Percentiles rank a stretch among this genome's conserved stretches.
phyloP scores from a whole-genome alignment of 2,329 filamentous ascomycete species.

The Penicillium capsulatum region DNA sequence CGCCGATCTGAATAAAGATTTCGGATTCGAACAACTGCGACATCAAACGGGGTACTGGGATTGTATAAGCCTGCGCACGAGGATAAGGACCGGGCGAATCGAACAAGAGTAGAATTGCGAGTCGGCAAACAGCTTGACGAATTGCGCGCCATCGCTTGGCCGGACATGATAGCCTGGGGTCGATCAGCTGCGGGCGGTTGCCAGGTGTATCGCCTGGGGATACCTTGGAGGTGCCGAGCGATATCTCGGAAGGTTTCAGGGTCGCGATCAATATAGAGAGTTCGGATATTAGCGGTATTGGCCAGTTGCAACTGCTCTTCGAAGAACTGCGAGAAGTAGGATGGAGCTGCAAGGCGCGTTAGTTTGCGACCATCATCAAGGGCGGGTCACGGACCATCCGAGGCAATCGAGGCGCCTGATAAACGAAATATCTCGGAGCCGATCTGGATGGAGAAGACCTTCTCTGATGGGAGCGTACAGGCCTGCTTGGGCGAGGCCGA shows the following conservation, averaged over 20 bases:
- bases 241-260: slow-evolving; percentile 86
- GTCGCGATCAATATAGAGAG: slow-evolving; percentile 92
- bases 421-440: slow-evolving; percentile 65
- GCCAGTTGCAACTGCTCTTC: slow-evolving; percentile 69
- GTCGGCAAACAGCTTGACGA: slow-evolving; percentile 88
- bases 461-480: slow-evolving; percentile 50
- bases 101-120: slow-evolving; percentile 87
- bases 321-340: slow-evolving; percentile 95
- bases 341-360: slow-evolving; percentile 69
- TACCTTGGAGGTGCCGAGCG: slow-evolving; percentile 76
- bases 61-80: slow-evolving; percentile 4
- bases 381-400: slow-evolving; percentile 57
- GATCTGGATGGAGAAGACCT: slow-evolving; percentile 67
- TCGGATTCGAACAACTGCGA: slow-evolving; percentile 87
- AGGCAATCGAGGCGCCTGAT: slow-evolving; percentile 66
- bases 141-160: slow-evolving; percentile 77
- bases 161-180: slow-evolving; percentile 70
- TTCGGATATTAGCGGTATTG: slow-evolving; percentile 60
- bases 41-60: slow-evolving; percentile 76
- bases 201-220: neutral
- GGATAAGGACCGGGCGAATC: slow-evolving; percentile 24
- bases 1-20: slow-evolving; percentile 88
- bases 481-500: neutral
- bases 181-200: slow-evolving; percentile 3
- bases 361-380: slow-evolving; percentile 30